These are phyloP conservation scores for Prunus mongolica DNA, from an alignment of 306 rosid species.

Conservation along the genomic window DNA sequence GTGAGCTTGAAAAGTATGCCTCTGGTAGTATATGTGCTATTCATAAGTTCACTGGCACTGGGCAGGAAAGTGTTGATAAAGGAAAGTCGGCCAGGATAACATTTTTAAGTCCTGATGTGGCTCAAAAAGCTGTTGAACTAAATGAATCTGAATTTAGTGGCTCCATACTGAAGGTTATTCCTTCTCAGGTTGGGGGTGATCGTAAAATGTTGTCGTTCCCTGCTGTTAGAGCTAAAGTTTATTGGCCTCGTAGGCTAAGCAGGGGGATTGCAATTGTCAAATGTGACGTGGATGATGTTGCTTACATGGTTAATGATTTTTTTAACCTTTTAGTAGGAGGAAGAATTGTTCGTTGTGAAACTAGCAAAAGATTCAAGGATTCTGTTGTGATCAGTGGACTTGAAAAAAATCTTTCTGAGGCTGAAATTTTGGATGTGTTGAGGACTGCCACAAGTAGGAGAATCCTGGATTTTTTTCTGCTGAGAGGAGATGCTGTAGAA, in stretches of 20 bases:
- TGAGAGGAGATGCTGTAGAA: conserved; percentile 66
- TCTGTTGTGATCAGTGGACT: conserved; percentile 48
- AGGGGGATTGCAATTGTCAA: conserved; percentile 63
- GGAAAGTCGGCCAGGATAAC: conserved; percentile 68
- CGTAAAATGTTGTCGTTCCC: conserved; percentile 56
- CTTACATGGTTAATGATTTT: conserved; percentile 52
- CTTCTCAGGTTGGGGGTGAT: conserved; percentile 60
- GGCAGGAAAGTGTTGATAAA: conserved; percentile 45
- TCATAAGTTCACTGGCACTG: conserved; percentile 46
- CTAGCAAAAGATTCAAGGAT: conserved; percentile 39
- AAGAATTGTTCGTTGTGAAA: conserved; percentile 49
- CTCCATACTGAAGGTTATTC: conserved; percentile 55
- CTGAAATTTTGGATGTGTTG: conserved; percentile 55
- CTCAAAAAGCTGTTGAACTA: conserved; percentile 56
- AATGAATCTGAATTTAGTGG: conserved; percentile 47
- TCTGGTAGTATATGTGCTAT: conserved; percentile 59
- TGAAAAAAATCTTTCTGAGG: conserved; percentile 58
- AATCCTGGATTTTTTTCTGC: conserved; percentile 65
- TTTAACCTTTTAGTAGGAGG: conserved; percentile 57
- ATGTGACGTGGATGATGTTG: conserved; percentile 47
- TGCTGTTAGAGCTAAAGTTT: conserved; percentile 74
- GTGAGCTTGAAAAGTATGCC: conserved; percentile 59
- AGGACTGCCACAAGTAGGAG: conserved; percentile 57
- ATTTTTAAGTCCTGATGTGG: conserved; percentile 75
- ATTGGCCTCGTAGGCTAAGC: conserved; percentile 79